phyloP scores from a whole-genome alignment of 108 stramenopile species.

The Nitzschia putrida region DNA sequence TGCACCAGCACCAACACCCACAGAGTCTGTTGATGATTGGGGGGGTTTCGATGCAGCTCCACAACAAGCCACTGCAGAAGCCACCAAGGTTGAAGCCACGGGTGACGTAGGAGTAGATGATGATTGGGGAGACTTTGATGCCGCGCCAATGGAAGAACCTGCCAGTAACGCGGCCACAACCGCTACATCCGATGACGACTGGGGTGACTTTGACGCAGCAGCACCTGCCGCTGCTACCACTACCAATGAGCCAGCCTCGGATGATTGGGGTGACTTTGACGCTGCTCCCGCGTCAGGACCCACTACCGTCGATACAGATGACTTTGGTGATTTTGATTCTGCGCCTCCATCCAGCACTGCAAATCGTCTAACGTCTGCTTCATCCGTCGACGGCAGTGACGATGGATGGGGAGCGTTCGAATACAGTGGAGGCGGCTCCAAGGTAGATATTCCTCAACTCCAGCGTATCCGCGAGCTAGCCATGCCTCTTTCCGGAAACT shows the following conservation, averaged over 20 bases:
- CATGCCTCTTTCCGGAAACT: constrained; percentile 27
- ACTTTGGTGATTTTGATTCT: neutral
- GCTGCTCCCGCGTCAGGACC: neutral
- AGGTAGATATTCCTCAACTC: constrained; percentile 2
- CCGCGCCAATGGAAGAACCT: neutral
- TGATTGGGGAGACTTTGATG: constrained; percentile 26
- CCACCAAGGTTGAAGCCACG: too few species aligned
- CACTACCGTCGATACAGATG: neutral
- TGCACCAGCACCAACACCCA: constrained; percentile 1
- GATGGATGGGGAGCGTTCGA: constrained; percentile 36
- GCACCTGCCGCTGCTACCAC: neutral
- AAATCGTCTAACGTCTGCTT: too few species aligned
- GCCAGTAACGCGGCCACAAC: neutral
- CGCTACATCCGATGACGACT: neutral
- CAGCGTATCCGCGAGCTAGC: constrained; percentile 23
- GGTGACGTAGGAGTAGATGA: constrained; percentile 7
- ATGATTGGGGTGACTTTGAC: constrained; percentile 6
- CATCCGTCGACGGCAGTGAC: neutral
- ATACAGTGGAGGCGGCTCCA: neutral
- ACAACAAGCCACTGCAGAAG: neutral
- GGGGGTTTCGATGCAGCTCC: constrained; percentile 21
- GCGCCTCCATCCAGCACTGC: neutral
- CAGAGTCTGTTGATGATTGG: constrained; percentile 20
- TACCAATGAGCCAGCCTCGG: neutral
- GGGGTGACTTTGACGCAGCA: constrained; percentile 1